Base-by-base conservation (phyloP, 1,284 basidiomycete species). In the Moniliella sp. region DNA sequence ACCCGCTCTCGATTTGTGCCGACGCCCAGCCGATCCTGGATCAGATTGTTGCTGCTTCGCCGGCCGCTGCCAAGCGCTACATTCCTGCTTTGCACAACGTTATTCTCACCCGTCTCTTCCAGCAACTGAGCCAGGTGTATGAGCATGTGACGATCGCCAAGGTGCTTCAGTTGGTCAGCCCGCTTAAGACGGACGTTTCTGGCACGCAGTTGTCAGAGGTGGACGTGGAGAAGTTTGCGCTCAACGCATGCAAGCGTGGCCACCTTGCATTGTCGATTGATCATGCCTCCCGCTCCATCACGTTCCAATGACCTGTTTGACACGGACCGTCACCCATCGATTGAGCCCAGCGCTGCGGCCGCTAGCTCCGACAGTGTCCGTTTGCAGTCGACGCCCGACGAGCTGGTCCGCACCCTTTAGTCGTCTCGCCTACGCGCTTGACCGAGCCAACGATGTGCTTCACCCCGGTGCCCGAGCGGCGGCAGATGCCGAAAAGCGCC, bases 81-180 rank as follows among this genome's bases (percentile, higher is more conserved):
- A 72, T 91, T 32, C 73, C 79, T 26, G 78, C 88, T 37, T 73
- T 99, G 33, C 78, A 83, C 57, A 79, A 78, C 42, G 86, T 88
- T 30, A 71, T 94, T 15, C 74, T 94, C 42, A 84, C 83, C 3
- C 77, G 84, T 21, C 71, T 97, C n/a, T 75, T 97, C 48, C 76
- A 76, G 35, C 82, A 91, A 63, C 75, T 94, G 33, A 78, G 81
- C 5, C 79, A 94, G 61, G 79, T 97, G 12, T 94, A 97, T 64
- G 78, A 78, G 30, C 76, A 77, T 7, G 76, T 97, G 66, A 77
- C 76, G 50, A 46, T 59, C 11, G 37, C 40, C 34, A 44, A 48
- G 35, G 45, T 57, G 23, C 50, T 59, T 46, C 40, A 55, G 36
- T 50, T 59, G 28, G 52, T 59, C 27, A 47, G 46, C 2, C 44